These are phyloP conservation scores for Ceriops zippeliana DNA, from an alignment of 345 rosid genomes.

Conservation along the genomic window DNA sequence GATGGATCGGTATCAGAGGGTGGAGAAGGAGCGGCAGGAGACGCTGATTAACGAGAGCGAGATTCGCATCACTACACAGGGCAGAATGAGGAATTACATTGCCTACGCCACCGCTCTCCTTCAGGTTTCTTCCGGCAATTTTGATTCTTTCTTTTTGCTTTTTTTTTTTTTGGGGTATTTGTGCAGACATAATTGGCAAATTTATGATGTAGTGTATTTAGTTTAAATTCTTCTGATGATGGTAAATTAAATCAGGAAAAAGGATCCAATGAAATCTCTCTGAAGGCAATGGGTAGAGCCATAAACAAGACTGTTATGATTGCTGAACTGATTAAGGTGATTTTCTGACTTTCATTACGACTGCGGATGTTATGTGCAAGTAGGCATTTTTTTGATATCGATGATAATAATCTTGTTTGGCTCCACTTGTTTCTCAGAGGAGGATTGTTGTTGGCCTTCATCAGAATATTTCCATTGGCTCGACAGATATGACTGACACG, in stretches of 20 bases:
- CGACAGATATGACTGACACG: constrained; percentile 32
- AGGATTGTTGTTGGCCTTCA: constrained; percentile 30
- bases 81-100: constrained; percentile 39
- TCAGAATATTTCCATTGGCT: constrained; percentile 30
- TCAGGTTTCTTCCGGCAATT: constrained; percentile 16
- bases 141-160: not conserved
- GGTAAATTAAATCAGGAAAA: constrained; percentile 38
- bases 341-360: not conserved
- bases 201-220: not conserved
- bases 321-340: constrained; percentile 63
- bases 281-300: constrained; percentile 83
- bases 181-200: not conserved
- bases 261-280: constrained; percentile 54
- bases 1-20: constrained; percentile 38
- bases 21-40: constrained; percentile 30
- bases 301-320: constrained; percentile 73
- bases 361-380: no score
- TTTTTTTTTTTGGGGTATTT: not conserved
- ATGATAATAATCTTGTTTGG: no score
- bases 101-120: constrained; percentile 36
- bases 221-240: not conserved
- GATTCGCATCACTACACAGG: constrained; percentile 41
- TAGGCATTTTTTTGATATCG: no score
- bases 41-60: constrained; percentile 35
- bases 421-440: constrained; percentile 15